Evolutionary conservation across 345 rosid genomes (phyloP), one percentile per base, ranked within the genome.

Genomic region (Erodium maritimum): DNA sequence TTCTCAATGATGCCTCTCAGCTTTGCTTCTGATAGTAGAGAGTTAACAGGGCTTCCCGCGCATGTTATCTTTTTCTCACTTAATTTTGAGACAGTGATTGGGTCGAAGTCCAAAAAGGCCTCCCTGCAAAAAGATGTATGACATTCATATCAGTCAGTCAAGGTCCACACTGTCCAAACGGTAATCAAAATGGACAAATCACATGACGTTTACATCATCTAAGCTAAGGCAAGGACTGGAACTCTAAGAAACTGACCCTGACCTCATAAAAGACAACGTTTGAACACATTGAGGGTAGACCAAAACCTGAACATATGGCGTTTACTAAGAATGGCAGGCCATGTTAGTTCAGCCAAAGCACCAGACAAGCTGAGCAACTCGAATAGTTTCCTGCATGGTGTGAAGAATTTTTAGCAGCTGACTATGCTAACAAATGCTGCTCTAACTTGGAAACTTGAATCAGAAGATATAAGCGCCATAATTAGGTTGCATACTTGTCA

Each of bases 321-420:
- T 76, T 79, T 80, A 69, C 75, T 74, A 52, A 88, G 82, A 80
- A 89, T 86, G 60, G 80, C 75, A 46, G 95, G 84, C 95, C 95
- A 89, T 53, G 87, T 61, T 56, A 82, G 82, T 78, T 84, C 96
- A 50, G 95, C 80, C 71, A 89, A 77, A 77, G 96, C 95, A 65
- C 89, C 89, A 45, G 96, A 84, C 59, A 89, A 79, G 81, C 80
- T 72, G 50, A 89, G 81, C 46, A 84, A 76, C 76, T 89, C 96
- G 63, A 89, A 86, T 70, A 89, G 75, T 62, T 76, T 86, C 82
- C 95, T 89, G 82, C 65, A 69, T 61, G 46, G 21, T 45, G 17
- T 29, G 29, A 25, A 64, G 20, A n/a, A 68, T 58, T 51, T 55
- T 37, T 19, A 56, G 48, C 57, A 64, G 54, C 48, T 16, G 2